These are phyloP conservation scores for Clarkia xantiana DNA, from an alignment of 345 rosid genomes.

Conservation along the genomic window DNA sequence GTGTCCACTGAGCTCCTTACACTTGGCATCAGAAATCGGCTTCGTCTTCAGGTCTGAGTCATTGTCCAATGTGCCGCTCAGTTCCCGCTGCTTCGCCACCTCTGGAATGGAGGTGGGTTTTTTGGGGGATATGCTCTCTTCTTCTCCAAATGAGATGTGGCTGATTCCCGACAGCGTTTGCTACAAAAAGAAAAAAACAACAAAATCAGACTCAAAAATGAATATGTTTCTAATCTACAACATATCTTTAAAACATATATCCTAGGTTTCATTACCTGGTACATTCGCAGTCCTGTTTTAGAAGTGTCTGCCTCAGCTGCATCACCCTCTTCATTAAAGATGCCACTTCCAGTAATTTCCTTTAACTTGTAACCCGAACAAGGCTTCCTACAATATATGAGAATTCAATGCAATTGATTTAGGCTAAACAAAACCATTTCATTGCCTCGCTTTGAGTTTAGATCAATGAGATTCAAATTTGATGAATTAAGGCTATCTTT, in stretches of 20 bases:
- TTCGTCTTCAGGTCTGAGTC: constrained; percentile 51
- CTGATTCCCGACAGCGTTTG: constrained; percentile 83
- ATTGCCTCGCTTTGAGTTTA: no score
- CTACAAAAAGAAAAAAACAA: constrained; percentile 14
- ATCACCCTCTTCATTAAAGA: constrained; percentile 55
- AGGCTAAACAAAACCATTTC: no score
- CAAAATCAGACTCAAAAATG: no score
- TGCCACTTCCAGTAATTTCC: constrained; percentile 95
- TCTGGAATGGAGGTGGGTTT: constrained; percentile 63
- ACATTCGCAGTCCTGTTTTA: constrained; percentile 40
- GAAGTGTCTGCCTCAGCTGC: constrained; percentile 33
- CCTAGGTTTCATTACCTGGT: constrained; percentile 34
- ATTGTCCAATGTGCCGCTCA: constrained; percentile 64
- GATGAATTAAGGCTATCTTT: no score
- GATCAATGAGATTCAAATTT: no score
- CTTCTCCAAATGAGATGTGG: constrained; percentile 81
- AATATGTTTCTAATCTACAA: no score
- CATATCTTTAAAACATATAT: no score
- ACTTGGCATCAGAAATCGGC: constrained; percentile 79
- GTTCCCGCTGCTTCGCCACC: constrained; percentile 91
- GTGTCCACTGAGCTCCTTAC: constrained; percentile 82
- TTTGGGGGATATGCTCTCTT: constrained; percentile 55
- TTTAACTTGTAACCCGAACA: constrained; percentile 89
- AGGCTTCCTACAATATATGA: constrained; percentile 48
- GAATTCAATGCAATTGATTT: constrained; percentile 3